Percentiles rank a stretch among this genome's conserved stretches.
Evolutionary conservation across 495 filamentous ascomycete genomes (phyloP).

Genomic region (Venustampulla echinocandica): DNA sequence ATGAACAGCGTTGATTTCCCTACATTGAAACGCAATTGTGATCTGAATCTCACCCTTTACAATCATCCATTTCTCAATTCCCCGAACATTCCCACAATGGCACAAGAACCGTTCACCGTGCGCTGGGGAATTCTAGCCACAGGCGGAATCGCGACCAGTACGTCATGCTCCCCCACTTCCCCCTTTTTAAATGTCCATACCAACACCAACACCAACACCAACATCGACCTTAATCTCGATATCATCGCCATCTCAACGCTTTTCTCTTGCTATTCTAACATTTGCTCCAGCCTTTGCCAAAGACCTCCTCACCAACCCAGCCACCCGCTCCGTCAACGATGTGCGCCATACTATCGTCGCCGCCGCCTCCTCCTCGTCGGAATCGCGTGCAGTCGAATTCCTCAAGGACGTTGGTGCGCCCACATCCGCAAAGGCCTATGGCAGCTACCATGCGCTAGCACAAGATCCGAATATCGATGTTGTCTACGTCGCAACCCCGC

Average conservation of each 20-base stretch:
- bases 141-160: conserved; percentile 69
- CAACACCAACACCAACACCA: not conserved
- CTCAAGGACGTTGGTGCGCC: conserved; percentile 58
- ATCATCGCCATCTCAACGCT: not conserved
- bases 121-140: conserved; percentile 82
- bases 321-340: conserved; percentile 59
- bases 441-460: conserved; percentile 64
- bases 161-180: conserved; percentile 22
- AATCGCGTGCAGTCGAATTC: conserved; percentile 60
- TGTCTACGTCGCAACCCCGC: conserved; percentile 87
- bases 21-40: no score
- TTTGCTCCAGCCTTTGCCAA: conserved; percentile 56
- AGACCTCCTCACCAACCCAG: conserved; percentile 75
- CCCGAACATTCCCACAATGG: no score
- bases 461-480: conserved; percentile 58
- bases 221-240: conserved; percentile 1
- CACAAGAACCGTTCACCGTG: conserved; percentile 53
- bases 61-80: no score
- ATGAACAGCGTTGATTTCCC: no score
- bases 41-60: no score
- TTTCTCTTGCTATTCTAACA: not conserved
- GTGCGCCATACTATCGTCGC: conserved; percentile 72
- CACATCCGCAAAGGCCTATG: conserved; percentile 61
- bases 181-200: not conserved
- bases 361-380: conserved; percentile 71